Conservation (phyloP, 345 rosid genomes). For the Hypericum perforatum region DNA sequence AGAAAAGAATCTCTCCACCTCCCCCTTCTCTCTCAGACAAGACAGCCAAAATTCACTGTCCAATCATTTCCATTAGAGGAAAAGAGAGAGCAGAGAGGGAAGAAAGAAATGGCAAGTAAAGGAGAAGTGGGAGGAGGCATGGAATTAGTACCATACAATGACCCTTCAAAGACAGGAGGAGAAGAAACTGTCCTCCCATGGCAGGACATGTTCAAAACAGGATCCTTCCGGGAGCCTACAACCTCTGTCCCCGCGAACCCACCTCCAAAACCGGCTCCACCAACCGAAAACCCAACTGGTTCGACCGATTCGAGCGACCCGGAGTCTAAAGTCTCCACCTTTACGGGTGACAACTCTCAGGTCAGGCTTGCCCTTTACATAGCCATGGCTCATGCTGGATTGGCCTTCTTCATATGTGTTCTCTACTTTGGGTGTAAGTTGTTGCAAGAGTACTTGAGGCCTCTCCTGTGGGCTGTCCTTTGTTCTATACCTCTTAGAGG, state of each 20-base stretch:
- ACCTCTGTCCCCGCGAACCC: conserved; percentile 26
- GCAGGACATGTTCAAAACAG: conserved; percentile 96
- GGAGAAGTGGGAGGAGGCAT: conserved; percentile 14
- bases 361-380: conserved; percentile 84
- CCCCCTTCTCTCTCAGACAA: neutral
- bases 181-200: conserved; percentile 41
- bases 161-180: conserved; percentile 33
- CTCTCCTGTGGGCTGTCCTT: conserved; percentile 90
- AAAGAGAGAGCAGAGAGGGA: too few relatives aligned
- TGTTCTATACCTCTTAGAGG: conserved; percentile 92
- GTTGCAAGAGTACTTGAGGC: conserved; percentile 71
- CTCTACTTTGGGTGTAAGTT: conserved; percentile 64
- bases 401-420: conserved; percentile 55
- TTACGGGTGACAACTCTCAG: conserved; percentile 53
- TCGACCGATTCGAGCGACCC: conserved; percentile 11
- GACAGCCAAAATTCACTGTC: too few relatives aligned
- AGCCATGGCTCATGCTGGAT: conserved; percentile 98
- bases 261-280: conserved; percentile 8
- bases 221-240: conserved; percentile 55
- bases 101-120: too few relatives aligned
- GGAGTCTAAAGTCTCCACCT: conserved; percentile 15
- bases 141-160: conserved; percentile 73
- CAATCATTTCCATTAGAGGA: too few relatives aligned
- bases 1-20: neutral
- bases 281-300: conserved; percentile 3